Evolutionary conservation across 2,329 filamentous ascomycete genomes (phyloP), one percentile per base, ranked within the genome.

Genomic region (Paracoccidioides lutzii): DNA sequence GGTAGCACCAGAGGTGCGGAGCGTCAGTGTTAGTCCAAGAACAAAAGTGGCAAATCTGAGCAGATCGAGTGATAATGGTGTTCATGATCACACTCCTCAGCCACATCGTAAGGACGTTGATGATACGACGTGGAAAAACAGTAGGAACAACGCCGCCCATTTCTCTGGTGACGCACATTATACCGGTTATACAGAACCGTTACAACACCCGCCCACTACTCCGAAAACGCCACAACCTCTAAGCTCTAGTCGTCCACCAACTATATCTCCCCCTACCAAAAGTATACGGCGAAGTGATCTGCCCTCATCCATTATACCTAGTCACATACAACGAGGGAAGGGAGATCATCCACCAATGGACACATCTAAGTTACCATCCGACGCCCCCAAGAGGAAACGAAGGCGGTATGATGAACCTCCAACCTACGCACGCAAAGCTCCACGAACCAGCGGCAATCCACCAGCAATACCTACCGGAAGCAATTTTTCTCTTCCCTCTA

Each of bases 21-120:
- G 84, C 66, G 69, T 85, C 54, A 90, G 86, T 65, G 81, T 91
- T 52, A 91, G 87, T 67, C 88, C 88, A 35, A 90, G 88, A 71
- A 89, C 87, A 40, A 67, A 67, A 52, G 58, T 66, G 50, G 57
- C 63, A 35, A 60, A 65, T 9, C 58, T 59, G 22, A 65, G 66
- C 37, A 67, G 66, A 22, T 65, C 66, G 45, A 65, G 61, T 41
- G 69, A 65, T 55, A 56, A 62, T 35, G 57, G 61, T 41, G 62
- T 59, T 40, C 60, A 61, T 48, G 69, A 71, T 38, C 61, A 61
- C 51, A 58, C 62, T 9, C 56, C 59, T 15, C 55, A 62, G 53
- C 57, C 61, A 28, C 64, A 64, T 57, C 52, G 57, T 15, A 50
- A 41, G n/a, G 52, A 54, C 12, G 35, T 15, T 14, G n/a, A 48